Conservation (phyloP, 257 asterid genomes). For the Ilex asprella region DNA sequence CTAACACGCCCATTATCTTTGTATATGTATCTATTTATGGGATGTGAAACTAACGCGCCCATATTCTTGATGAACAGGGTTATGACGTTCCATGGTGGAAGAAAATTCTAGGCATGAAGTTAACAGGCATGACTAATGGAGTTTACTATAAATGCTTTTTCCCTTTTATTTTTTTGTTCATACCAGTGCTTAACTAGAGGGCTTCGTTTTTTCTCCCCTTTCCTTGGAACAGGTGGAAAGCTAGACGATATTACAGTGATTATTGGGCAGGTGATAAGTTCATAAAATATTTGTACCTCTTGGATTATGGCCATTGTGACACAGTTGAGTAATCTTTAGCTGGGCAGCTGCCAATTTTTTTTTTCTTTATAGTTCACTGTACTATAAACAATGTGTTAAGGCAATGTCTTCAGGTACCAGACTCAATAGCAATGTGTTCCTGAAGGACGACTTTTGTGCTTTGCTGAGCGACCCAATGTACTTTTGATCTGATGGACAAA, state of each 20-base stretch:
- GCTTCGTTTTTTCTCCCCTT: slow-evolving; percentile 5
- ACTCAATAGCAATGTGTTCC: no score
- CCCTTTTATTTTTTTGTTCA: neutral
- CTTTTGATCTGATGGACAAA: no score
- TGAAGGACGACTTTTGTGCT: no score
- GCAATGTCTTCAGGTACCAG: no score
- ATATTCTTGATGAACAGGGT: slow-evolving; percentile 38
- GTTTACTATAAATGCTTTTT: neutral
- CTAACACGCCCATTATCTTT: neutral
- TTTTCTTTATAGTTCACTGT: neutral
- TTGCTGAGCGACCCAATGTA: no score
- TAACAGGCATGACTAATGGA: slow-evolving; percentile 49
- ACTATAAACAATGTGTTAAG: no score
- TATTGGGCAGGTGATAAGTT: slow-evolving; percentile 50
- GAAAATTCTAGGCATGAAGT: slow-evolving; percentile 68
- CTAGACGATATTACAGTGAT: slow-evolving; percentile 75
- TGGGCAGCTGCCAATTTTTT: neutral
- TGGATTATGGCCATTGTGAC: neutral
- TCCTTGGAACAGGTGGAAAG: slow-evolving; percentile 53
- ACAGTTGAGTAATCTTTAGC: neutral
- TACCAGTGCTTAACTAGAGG: neutral
- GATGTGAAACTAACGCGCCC: neutral
- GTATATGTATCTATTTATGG: neutral
- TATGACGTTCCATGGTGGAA: slow-evolving; percentile 86
- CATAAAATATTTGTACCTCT: slow-evolving; percentile 15